Evolutionary conservation across 768 basidiomycete species (phyloP).

Genomic region (Rhodosporidiobolus sp.): DNA sequence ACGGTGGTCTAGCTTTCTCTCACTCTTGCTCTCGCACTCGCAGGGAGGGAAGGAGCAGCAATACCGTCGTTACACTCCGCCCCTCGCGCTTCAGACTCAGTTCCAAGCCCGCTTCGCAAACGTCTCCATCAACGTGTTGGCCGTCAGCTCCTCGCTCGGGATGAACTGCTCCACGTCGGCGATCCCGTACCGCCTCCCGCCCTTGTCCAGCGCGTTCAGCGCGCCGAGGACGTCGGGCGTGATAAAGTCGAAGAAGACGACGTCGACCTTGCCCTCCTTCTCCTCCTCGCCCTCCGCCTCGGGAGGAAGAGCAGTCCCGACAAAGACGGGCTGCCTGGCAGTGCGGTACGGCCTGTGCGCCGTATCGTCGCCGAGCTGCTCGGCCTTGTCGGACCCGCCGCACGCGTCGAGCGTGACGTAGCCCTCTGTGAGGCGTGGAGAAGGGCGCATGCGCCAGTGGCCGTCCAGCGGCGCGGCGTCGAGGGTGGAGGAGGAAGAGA

Average conservation of each 20-base stretch:
- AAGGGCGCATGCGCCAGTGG: conserved; percentile 30
- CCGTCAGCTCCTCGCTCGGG: conserved; percentile 48
- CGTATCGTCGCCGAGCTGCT: conserved; percentile 64
- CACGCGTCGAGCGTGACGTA: conserved; percentile 65
- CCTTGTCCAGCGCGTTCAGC: conserved; percentile 59
- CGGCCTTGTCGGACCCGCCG: conserved; percentile 52
- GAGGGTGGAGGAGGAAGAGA: no score
- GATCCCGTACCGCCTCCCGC: conserved; percentile 54
- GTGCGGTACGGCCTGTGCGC: conserved; percentile 62
- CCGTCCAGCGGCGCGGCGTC: not conserved
- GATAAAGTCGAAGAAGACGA: conserved; percentile 75
- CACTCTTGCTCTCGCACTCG: not conserved
- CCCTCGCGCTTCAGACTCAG: not conserved
- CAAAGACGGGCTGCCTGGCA: conserved; percentile 57
- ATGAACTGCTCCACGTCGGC: conserved; percentile 61
- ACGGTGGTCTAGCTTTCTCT: not conserved
- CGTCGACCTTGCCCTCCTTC: conserved; percentile 59
- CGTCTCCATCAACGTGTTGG: conserved; percentile 58
- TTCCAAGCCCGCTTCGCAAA: conserved; percentile 56
- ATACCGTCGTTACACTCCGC: not conserved
- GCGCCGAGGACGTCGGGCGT: conserved; percentile 51
- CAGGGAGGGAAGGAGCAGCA: not conserved
- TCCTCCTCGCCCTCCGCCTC: conserved; percentile 47
- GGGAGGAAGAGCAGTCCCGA: conserved; percentile 60
- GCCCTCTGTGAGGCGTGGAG: conserved; percentile 60